These are phyloP conservation scores for Incumbomyces lentus DNA, from an alignment of 2,329 filamentous ascomycete genomes.

Conservation along the genomic window DNA sequence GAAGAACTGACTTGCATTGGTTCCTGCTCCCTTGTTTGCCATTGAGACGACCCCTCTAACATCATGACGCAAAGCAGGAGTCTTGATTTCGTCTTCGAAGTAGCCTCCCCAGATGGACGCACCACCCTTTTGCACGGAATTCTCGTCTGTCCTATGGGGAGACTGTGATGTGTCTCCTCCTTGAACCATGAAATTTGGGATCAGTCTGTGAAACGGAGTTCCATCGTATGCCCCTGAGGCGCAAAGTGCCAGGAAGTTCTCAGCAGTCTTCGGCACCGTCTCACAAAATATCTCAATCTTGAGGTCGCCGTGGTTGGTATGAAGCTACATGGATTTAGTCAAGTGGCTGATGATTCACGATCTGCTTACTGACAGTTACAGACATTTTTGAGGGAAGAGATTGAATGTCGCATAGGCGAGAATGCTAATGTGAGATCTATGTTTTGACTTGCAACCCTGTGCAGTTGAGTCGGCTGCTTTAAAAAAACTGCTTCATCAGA, in stretches of 20 bases:
- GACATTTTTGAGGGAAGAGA: slow-evolving; percentile 10
- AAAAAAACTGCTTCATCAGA: too few species aligned
- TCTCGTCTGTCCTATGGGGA: slow-evolving; percentile 28
- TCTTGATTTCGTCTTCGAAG: slow-evolving; percentile 53
- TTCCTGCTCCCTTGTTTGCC: slow-evolving; percentile 46
- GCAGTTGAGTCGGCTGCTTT: too few species aligned
- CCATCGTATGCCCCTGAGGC: slow-evolving; percentile 50
- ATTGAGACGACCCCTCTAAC: slow-evolving; percentile 48
- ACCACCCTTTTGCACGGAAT: slow-evolving; percentile 44
- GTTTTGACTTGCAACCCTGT: too few species aligned
- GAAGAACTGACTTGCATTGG: slow-evolving; percentile 55
- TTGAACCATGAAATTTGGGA: slow-evolving; percentile 56
- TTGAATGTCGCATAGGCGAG: too few species aligned
- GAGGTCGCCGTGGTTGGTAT: slow-evolving; percentile 79
- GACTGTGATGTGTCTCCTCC: slow-evolving; percentile 44
- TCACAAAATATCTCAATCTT: slow-evolving; percentile 97
- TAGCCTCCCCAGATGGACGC: slow-evolving; percentile 45
- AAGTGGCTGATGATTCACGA: not conserved
- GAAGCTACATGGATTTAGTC: slow-evolving; percentile 40
- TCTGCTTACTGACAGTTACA: slow-evolving; percentile 14
- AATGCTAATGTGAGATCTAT: too few species aligned
- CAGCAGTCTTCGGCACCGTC: slow-evolving; percentile 81
- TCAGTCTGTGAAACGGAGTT: slow-evolving; percentile 54
- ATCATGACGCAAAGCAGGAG: slow-evolving; percentile 48
- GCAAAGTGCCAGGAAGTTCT: slow-evolving; percentile 61